Evolutionary conservation across 2,329 filamentous ascomycete species (phyloP).

Genomic region (Chaetomiaceae sp.): DNA sequence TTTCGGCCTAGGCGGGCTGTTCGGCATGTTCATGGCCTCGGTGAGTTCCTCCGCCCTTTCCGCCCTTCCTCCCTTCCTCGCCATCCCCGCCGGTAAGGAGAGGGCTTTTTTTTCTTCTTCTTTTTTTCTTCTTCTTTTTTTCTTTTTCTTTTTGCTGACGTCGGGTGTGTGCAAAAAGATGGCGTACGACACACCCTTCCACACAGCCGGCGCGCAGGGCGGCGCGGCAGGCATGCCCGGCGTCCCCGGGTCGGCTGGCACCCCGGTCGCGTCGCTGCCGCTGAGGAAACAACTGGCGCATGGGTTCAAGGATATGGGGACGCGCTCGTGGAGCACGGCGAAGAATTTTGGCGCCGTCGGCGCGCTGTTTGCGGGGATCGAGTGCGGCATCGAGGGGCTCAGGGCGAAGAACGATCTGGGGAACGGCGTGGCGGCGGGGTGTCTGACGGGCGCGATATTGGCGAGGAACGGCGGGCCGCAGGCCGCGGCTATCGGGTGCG

Average conservation of each 20-base stretch:
- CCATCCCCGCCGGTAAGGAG: background rate
- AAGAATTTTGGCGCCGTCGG: slow-evolving; percentile 96
- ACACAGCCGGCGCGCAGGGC: slow-evolving; percentile 34
- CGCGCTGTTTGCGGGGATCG: slow-evolving; percentile 83
- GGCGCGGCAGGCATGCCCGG: slow-evolving; percentile 25
- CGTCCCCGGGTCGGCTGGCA: slow-evolving; percentile 34
- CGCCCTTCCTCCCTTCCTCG: background rate
- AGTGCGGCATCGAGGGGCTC: slow-evolving; percentile 91
- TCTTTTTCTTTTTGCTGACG: too few species aligned
- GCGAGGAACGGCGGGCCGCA: slow-evolving; percentile 85
- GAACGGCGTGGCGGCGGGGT: slow-evolving; percentile 85
- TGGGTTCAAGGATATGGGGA: slow-evolving; percentile 94
- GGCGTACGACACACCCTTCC: slow-evolving; percentile 94
- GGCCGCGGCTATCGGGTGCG: slow-evolving; percentile 81
- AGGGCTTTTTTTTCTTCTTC: too few species aligned
- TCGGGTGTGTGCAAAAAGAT: slow-evolving; percentile 56
- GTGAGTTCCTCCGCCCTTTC: slow-evolving; percentile 47
- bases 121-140: too few species aligned
- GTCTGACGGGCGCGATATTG: slow-evolving; percentile 83
- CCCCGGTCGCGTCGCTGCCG: slow-evolving; percentile 58
- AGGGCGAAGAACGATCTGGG: slow-evolving; percentile 89
- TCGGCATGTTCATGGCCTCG: slow-evolving; percentile 96
- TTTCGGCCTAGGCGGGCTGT: slow-evolving; percentile 87
- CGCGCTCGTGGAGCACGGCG: slow-evolving; percentile 73
- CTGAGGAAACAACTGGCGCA: slow-evolving; percentile 75